Conservation (phyloP, 768 basidiomycete species). For the Naematelia encephala region DNA sequence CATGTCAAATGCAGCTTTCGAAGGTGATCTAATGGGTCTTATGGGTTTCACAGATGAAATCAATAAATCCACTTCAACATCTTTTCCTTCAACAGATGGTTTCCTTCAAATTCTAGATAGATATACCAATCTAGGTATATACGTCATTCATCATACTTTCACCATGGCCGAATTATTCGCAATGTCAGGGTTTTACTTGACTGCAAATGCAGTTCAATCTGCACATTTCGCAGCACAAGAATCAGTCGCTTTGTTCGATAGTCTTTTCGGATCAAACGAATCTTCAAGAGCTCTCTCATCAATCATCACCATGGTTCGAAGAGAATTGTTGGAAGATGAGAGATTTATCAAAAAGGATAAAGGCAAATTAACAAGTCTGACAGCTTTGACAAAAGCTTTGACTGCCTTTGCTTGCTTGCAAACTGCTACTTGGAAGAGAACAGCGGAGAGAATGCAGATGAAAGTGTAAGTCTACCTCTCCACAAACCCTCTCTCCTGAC, state of each 20-base stretch:
- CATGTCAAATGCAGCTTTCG: slow-evolving; percentile 37
- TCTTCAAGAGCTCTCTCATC: slow-evolving; percentile 49
- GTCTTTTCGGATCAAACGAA: slow-evolving; percentile 52
- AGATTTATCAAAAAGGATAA: slow-evolving; percentile 30
- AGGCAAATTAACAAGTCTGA: slow-evolving; percentile 36
- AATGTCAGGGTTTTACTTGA: slow-evolving; percentile 52
- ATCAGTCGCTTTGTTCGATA: slow-evolving; percentile 38
- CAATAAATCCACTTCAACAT: not conserved
- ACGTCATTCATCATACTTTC: slow-evolving; percentile 51
- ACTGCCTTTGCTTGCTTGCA: slow-evolving; percentile 53
- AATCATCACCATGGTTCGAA: slow-evolving; percentile 50
- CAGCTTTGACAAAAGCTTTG: slow-evolving; percentile 51
- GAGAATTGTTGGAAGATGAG: slow-evolving; percentile 47
- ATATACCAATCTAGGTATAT: slow-evolving; percentile 52
- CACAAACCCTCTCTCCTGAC: not conserved
- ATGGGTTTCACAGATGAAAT: slow-evolving; percentile 16
- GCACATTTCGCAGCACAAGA: slow-evolving; percentile 45
- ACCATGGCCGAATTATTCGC: slow-evolving; percentile 53
- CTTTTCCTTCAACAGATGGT: slow-evolving; percentile 27
- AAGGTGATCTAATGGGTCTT: slow-evolving; percentile 19
- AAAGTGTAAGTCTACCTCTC: slow-evolving; percentile 35
- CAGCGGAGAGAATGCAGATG: slow-evolving; percentile 38
- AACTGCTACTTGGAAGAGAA: slow-evolving; percentile 48
- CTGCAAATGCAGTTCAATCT: slow-evolving; percentile 38
- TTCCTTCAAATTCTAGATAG: slow-evolving; percentile 51